Evolutionary conservation across 441 rosid species (phyloP), one percentile per base, ranked within the genome.

Genomic region (Pelargonium citronellum): DNA sequence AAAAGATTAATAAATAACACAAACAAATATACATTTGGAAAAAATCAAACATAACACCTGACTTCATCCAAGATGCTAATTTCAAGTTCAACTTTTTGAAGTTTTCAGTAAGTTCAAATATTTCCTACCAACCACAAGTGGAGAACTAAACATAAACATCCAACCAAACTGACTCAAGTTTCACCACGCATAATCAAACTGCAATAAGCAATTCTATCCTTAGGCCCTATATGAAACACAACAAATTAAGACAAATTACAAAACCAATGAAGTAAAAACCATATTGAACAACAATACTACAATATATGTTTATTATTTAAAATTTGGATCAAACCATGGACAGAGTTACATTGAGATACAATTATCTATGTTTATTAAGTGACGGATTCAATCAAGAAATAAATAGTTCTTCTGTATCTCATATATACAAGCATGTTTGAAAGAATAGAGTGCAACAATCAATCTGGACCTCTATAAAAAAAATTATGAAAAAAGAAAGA

Each of bases 61-160:
- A 55, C 61, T 15, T 55, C 7, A 55, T 55, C 22, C 61, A 55
- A 55, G 22, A 55, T 55, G 22, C 61, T 55, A 55, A 55, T 16
- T 55, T 8, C 22, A 55, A 55, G 17, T 55, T 55, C 61, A 55
- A 55, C 8, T 37, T 30, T 30, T 30, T 2, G 37, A 37, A 37
- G 41, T 37, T 37, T 37, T 37, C 41, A 37, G 19, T 16, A 20
- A 15, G 19, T 55, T 55, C 22, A 55, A 55, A 55, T 55, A 55
- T 20, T 55, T 55, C 61, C 11, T 55, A 55, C 61, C 61, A 55
- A 0, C 20, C 60, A 55, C 11, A 55, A 55, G 61, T 55, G 7
- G 61, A 55, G 19, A 55, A 6, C 61, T 55, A 55, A n/a, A n/a
- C 61, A 55, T 16, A 55, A 55, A 7, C 22, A 55, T 16, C 61